A percentile compares a stretch with the other conserved stretches of the same genome.
Evolutionary conservation across 805 yeast species (phyloP).

Genomic region (Starmerella sp.): DNA sequence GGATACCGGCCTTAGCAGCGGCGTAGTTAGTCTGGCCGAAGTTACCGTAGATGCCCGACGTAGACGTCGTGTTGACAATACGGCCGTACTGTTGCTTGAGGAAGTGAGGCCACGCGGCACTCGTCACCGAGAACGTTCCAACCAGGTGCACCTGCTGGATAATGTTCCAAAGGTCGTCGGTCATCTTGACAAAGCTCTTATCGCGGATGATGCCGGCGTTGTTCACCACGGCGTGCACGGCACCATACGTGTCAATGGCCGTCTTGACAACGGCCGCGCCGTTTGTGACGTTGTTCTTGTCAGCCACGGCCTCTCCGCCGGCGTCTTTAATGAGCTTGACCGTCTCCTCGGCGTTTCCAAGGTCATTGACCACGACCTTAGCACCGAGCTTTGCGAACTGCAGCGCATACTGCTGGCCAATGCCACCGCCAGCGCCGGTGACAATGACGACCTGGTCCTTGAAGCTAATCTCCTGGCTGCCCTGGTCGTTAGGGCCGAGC

Average conservation of each 20-base stretch:
- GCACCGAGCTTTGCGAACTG: slow-evolving; percentile 87
- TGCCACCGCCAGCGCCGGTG: slow-evolving; percentile 93
- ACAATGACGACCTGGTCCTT: slow-evolving; percentile 77
- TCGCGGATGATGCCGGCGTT: slow-evolving; percentile 94
- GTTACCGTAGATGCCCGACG: slow-evolving; percentile 94
- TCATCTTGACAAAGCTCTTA: slow-evolving; percentile 73
- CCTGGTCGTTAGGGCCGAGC: slow-evolving; percentile 45
- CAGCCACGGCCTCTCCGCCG: slow-evolving; percentile 77
- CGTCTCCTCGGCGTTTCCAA: slow-evolving; percentile 57
- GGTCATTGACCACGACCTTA: slow-evolving; percentile 86
- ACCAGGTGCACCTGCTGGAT: slow-evolving; percentile 71
- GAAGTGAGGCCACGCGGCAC: slow-evolving; percentile 89
- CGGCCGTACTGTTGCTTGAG: slow-evolving; percentile 66
- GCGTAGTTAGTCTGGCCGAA: slow-evolving; percentile 96
- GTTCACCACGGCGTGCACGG: slow-evolving; percentile 74
- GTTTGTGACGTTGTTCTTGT: slow-evolving; percentile 72
- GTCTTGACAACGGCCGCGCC: slow-evolving; percentile 66
- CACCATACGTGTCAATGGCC: slow-evolving; percentile 66
- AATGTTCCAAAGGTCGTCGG: slow-evolving; percentile 69
- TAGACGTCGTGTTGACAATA: slow-evolving; percentile 81
- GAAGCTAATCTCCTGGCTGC: slow-evolving; percentile 50
- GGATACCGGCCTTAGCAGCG: slow-evolving; percentile 80
- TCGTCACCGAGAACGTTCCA: slow-evolving; percentile 71
- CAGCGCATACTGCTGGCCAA: slow-evolving; percentile 82
- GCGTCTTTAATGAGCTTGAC: slow-evolving; percentile 61